Percentiles rank a stretch among this genome's conserved stretches.
phyloP scores from a whole-genome alignment of 176 grass and related monocot genomes.

The Ampelocalamus luodianensis region DNA sequence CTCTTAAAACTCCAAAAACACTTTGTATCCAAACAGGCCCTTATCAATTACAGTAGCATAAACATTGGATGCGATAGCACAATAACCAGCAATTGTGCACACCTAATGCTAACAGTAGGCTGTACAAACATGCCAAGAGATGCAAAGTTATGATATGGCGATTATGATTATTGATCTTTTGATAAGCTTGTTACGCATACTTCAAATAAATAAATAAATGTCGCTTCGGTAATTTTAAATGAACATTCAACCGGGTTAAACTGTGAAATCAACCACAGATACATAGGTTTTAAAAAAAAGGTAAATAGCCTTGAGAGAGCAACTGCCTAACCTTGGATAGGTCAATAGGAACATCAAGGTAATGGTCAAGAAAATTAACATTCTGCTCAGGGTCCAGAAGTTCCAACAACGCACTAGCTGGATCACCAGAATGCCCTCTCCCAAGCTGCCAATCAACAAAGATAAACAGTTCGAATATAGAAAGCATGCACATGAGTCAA shows the following conservation, averaged over 20 bases:
- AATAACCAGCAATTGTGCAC: background rate
- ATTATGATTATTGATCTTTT: background rate
- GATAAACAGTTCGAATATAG: slow-evolving; percentile 7
- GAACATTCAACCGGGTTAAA: slow-evolving; percentile 3
- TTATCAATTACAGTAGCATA: slow-evolving; percentile 15
- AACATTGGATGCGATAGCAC: slow-evolving; percentile 23
- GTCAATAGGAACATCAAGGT: slow-evolving; percentile 99
- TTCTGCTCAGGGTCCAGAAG: slow-evolving; percentile 99
- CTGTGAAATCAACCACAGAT: slow-evolving; percentile 4
- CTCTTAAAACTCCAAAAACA: too few relatives aligned
- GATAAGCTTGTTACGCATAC: background rate
- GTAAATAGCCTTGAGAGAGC: background rate
- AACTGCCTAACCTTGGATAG: slow-evolving; percentile 81
- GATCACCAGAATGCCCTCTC: slow-evolving; percentile 94
- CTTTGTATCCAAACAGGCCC: too few relatives aligned
- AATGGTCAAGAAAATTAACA: slow-evolving; percentile 98
- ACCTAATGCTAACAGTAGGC: background rate
- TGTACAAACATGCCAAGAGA: background rate
- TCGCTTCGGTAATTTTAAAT: background rate
- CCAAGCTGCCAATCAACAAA: slow-evolving; percentile 70
- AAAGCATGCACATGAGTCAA: slow-evolving; percentile 25
- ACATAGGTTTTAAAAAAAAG: slow-evolving; percentile 19
- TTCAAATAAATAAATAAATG: background rate
- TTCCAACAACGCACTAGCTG: slow-evolving; percentile 95
- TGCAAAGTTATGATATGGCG: slow-evolving; percentile 10